Evolutionary conservation across 441 rosid genomes (phyloP).

Genomic region (Biscutella laevigata): DNA sequence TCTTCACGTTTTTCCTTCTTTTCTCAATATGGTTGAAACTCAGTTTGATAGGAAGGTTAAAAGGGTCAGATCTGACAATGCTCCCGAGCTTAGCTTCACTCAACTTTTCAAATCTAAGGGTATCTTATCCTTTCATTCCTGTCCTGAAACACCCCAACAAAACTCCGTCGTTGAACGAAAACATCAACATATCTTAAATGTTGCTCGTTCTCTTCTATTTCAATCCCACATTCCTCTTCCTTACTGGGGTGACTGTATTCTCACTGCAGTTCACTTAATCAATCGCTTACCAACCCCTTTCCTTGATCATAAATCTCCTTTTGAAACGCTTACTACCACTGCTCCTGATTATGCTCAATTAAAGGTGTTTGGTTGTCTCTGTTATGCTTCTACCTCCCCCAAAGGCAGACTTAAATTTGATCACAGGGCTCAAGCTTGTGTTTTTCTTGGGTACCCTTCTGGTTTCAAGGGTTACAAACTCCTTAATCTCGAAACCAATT

Average conservation of each 20-base stretch:
- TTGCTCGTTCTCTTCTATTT: too few relatives aligned
- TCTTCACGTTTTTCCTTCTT: fast-evolving
- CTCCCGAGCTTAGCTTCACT: neutral
- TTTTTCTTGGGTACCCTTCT: too few relatives aligned
- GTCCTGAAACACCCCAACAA: too few relatives aligned
- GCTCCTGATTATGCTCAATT: neutral
- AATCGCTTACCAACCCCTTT: neutral
- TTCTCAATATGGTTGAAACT: neutral
- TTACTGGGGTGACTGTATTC: too few relatives aligned
- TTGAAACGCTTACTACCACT: neutral
- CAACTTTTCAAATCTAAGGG: neutral
- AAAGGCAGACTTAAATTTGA: too few relatives aligned
- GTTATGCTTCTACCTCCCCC: too few relatives aligned
- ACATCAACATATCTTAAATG: too few relatives aligned
- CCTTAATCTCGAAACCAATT: neutral
- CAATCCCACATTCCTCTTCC: too few relatives aligned
- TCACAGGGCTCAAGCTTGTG: too few relatives aligned
- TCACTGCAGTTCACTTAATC: too few relatives aligned
- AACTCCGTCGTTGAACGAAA: too few relatives aligned
- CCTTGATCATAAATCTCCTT: neutral
- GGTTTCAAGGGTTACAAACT: too few relatives aligned
- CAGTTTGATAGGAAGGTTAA: neutral
- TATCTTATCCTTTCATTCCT: neutral
- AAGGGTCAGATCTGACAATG: neutral
- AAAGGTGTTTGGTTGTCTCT: neutral